Evolutionary conservation across 129 eudicot genomes (phyloP), one percentile per base, ranked within the genome.

Genomic region (Escallonia rubra): DNA sequence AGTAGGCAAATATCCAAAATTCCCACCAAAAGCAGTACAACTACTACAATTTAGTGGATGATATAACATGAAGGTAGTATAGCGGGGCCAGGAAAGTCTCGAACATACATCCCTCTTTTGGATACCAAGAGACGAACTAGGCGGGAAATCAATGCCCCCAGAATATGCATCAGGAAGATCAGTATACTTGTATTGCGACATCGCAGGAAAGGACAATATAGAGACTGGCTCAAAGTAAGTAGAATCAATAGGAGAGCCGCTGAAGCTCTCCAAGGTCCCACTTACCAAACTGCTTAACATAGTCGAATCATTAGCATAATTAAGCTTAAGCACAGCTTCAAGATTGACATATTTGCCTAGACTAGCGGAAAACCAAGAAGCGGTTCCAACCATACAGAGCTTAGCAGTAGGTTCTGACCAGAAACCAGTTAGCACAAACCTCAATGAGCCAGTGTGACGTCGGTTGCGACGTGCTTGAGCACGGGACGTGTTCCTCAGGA

Each of bases 311-410:
- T 72, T 66, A 7, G 77, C 76, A 46, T 74, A 87, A 13, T 74
- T 69, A 54, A 86, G 75, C 76, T 81, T 81, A 59, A 91, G 81
- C 65, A 83, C 86, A 63, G 78, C 96, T 2, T 81, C 81, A 63
- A 80, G 81, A 63, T 56, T 59, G 41, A 80, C n/a, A 2, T 59
- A 10, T 5, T 59, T 66, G 59, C 85, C 86, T 64, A 23, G 34
- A 23, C 51, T 62, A 38, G 63, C 71, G 6, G 78, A 69, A 15
- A 8, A 57, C 83, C 80, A 76, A 9, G 66, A 38, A 56, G 83
- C 78, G 10, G 92, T 82, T 57, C 96, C 96, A 8, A 85, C 85
- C 89, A 83, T 65, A 69, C 96, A 89, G 9, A 83, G 78, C 73
- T 59, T 89, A 57, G 49, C 53, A 0, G 89, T 78, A 10, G 72